Evolutionary conservation across 1,284 basidiomycete genomes (phyloP), one percentile per base, ranked within the genome.

Genomic region (Phylloboletellus chloephorus): DNA sequence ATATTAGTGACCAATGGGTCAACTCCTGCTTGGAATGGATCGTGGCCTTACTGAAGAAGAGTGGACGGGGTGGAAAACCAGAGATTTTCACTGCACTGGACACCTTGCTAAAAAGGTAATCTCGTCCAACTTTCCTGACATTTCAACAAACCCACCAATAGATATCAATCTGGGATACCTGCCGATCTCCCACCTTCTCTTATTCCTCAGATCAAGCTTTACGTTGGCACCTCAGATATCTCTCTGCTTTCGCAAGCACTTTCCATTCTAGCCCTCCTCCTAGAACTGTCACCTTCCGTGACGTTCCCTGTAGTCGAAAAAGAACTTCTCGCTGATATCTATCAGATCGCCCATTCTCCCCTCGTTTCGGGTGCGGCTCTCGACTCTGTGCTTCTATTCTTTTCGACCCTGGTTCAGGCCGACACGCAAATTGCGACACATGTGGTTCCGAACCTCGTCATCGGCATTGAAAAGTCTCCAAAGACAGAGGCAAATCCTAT

Each of bases 51-150:
- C 64, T 98, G 45, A 82, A 80, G 62, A 88, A 86, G 65, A 87
- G 82, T 48, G 88, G 89, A 40, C 74, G 88, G 20, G 64, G 74
- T 8, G 82, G 90, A 13, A 91, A 91, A 60, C 76, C 78, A 20
- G 88, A 89, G 30, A 72, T 88, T 1, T 94, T 98, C 62, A 72
- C 72, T 26, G 86, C 87, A 42, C 66, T 98, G 45, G 79, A 86
- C 41, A 78, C 80, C 11, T 68, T 94, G 28, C 61, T 95, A 26
- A 74, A 69, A 48, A 78, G 81, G 82, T 83, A 55, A 30, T 35
- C 5, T 19, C 31, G 13, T 53, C 31, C 48, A 44, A 12, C 11
- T 7, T 34, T 20, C 2, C 44, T 52, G 22, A 54, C 31, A 37
- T 37, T 49, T 32, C 13, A 50, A 42, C 20, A 21, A 43, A 35